phyloP scores from a whole-genome alignment of 495 filamentous ascomycete species.

The Viridothelium virens region DNA sequence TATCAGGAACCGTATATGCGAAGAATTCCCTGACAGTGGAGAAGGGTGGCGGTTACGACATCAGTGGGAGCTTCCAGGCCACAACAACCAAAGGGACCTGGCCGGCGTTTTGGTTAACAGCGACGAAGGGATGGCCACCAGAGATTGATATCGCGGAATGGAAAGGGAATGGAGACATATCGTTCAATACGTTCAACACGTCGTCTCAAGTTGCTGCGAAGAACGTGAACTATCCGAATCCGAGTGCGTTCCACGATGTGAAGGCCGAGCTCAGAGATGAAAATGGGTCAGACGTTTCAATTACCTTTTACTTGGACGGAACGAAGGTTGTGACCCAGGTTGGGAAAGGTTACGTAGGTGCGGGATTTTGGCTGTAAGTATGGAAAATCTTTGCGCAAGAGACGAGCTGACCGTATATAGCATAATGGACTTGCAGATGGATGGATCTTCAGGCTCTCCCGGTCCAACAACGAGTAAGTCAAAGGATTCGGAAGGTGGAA shows the following conservation, averaged over 20 bases:
- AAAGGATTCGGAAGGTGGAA: neutral
- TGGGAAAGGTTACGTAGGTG: conserved; percentile 37
- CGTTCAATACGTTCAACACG: conserved; percentile 56
- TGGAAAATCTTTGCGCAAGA: conserved; percentile 27
- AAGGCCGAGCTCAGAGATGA: conserved; percentile 45
- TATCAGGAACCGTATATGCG: conserved; percentile 44
- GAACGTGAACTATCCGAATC: conserved; percentile 43
- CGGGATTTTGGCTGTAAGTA: conserved; percentile 9
- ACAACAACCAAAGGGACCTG: conserved; percentile 47
- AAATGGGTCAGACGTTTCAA: conserved; percentile 46
- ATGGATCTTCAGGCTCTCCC: conserved; percentile 43
- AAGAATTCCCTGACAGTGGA: conserved; percentile 35
- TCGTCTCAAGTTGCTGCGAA: conserved; percentile 41
- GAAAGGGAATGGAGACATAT: conserved; percentile 52
- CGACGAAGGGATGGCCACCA: conserved; percentile 34
- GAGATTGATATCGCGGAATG: conserved; percentile 57
- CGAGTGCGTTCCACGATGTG: conserved; percentile 45
- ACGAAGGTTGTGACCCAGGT: conserved; percentile 44
- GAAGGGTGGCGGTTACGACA: conserved; percentile 45
- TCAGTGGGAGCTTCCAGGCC: conserved; percentile 46
- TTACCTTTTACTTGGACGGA: conserved; percentile 50
- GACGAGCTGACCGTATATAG: conserved; percentile 42
- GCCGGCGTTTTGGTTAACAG: conserved; percentile 41
- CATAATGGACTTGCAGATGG: conserved; percentile 45
- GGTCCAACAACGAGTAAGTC: conserved; percentile 38